Percentiles rank a stretch among this genome's conserved stretches.
These are phyloP conservation scores for Mycogone perniciosa DNA, from an alignment of 2,329 filamentous ascomycete genomes.

Conservation along the genomic window DNA sequence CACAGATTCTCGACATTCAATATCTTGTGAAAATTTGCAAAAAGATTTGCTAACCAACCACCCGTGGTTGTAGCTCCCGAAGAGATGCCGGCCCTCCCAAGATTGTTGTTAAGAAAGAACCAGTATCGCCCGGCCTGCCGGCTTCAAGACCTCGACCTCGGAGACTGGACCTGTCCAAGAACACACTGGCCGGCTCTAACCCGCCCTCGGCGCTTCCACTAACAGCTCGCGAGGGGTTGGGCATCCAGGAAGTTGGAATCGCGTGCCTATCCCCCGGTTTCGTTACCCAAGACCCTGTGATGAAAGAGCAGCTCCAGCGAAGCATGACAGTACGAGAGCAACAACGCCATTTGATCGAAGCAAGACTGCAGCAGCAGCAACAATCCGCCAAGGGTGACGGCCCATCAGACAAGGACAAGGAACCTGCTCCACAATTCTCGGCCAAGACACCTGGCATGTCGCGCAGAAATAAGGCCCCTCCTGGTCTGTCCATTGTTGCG, in stretches of 20 bases:
- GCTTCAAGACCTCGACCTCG: conserved; percentile 58
- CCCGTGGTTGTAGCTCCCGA: conserved; percentile 33
- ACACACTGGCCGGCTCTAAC: conserved; percentile 43
- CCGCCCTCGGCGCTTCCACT: conserved; percentile 63
- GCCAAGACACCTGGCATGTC: conserved; percentile 69
- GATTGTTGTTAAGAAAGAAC: conserved; percentile 96
- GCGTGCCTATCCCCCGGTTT: conserved; percentile 95
- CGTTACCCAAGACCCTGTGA: conserved; percentile 89
- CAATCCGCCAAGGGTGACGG: conserved; percentile 74
- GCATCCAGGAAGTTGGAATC: conserved; percentile 86
- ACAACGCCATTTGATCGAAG: conserved; percentile 91
- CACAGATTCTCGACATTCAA: background rate
- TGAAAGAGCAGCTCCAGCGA: conserved; percentile 91
- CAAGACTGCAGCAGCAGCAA: conserved; percentile 65
- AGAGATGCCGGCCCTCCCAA: conserved; percentile 57
- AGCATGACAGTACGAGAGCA: conserved; percentile 91
- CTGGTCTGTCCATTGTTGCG: conserved; percentile 88
- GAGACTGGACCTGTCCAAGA: conserved; percentile 70
- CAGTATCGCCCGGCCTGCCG: conserved; percentile 74
- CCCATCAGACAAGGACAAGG: conserved; percentile 50
- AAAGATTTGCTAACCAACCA: conserved; percentile 10
- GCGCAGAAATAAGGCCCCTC: conserved; percentile 72
- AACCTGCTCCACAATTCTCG: conserved; percentile 41
- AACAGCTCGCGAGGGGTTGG: conserved; percentile 71
- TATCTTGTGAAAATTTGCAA: background rate